phyloP scores from a whole-genome alignment of 176 grass and related monocot genomes.

The Bothriochloa decipiens region DNA sequence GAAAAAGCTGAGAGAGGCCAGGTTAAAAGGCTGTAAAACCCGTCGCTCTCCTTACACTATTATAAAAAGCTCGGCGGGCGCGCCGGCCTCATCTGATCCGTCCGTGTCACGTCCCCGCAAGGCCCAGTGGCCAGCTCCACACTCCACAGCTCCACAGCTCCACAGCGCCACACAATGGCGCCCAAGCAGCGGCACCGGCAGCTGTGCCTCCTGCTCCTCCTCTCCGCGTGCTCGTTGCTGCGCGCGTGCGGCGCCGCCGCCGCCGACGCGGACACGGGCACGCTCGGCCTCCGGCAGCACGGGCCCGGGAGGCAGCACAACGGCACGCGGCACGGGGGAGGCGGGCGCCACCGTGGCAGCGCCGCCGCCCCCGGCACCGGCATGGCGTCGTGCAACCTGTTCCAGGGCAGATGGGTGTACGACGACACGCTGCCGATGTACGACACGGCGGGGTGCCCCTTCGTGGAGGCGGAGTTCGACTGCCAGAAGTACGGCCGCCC shows the following conservation, averaged over 20 bases:
- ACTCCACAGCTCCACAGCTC: slow-evolving; percentile 4
- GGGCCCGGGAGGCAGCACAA: slow-evolving; percentile 12
- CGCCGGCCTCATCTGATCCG: slow-evolving; percentile 14
- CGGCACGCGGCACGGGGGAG: slow-evolving; percentile 34
- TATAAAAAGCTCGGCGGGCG: slow-evolving; percentile 23
- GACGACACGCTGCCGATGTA: slow-evolving; percentile 69
- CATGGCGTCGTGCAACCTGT: slow-evolving; percentile 69
- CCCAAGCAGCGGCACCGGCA: slow-evolving; percentile 1
- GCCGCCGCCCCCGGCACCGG: slow-evolving; percentile 19
- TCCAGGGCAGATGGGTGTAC: slow-evolving; percentile 82
- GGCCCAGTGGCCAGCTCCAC: not conserved
- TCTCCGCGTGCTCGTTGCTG: slow-evolving; percentile 38
- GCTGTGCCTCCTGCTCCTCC: slow-evolving; percentile 8
- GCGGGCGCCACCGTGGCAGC: not conserved
- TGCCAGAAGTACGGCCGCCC: slow-evolving; percentile 86
- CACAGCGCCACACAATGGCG: slow-evolving; percentile 39
- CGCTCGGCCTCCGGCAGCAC: slow-evolving; percentile 36
- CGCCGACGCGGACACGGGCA: not conserved
- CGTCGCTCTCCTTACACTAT: not conserved
- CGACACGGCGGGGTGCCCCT: slow-evolving; percentile 74
- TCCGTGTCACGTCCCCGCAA: slow-evolving; percentile 13
- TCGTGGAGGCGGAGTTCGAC: slow-evolving; percentile 88
- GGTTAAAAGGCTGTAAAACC: slow-evolving; percentile 14
- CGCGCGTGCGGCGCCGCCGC: slow-evolving; percentile 17
- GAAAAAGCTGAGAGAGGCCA: slow-evolving; percentile 35